phyloP scores from a whole-genome alignment of 305 asterid species.

The Vinca major region DNA sequence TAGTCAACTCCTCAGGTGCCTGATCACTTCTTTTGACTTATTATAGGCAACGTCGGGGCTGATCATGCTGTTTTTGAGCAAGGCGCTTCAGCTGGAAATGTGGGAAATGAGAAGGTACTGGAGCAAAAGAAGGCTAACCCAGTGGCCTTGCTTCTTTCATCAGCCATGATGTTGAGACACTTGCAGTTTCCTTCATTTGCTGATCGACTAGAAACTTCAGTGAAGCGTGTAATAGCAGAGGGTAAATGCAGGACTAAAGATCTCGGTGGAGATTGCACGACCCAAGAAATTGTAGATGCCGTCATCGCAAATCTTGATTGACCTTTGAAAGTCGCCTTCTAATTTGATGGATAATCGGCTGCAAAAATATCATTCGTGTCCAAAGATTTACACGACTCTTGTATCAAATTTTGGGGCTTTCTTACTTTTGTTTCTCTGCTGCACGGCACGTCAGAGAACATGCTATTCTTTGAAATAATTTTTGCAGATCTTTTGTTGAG shows the following conservation, averaged over 20 bases:
- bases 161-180: conserved; percentile 98
- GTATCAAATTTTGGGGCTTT: conserved; percentile 25
- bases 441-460: conserved; percentile 2
- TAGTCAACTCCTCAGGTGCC: neutral
- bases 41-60: conserved; percentile 84
- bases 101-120: conserved; percentile 60
- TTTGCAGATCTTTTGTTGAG: neutral
- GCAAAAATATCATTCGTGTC: conserved; percentile 11
- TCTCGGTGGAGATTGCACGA: conserved; percentile 52
- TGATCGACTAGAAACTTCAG: conserved; percentile 79
- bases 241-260: conserved; percentile 76
- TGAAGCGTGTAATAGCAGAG: conserved; percentile 61
- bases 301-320: conserved; percentile 65
- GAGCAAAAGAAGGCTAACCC: conserved; percentile 86
- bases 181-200: conserved; percentile 94
- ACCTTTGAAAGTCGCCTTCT: conserved; percentile 13
- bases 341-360: neutral
- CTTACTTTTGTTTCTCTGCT: neutral
- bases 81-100: conserved; percentile 99
- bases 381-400: conserved; percentile 19
- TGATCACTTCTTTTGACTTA: neutral
- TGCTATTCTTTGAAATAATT: conserved; percentile 26
- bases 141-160: conserved; percentile 87
- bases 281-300: conserved; percentile 89
- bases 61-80: conserved; percentile 96